Evolutionary conservation across 129 eudicot species (phyloP).

Genomic region (Lactuca sativa): DNA sequence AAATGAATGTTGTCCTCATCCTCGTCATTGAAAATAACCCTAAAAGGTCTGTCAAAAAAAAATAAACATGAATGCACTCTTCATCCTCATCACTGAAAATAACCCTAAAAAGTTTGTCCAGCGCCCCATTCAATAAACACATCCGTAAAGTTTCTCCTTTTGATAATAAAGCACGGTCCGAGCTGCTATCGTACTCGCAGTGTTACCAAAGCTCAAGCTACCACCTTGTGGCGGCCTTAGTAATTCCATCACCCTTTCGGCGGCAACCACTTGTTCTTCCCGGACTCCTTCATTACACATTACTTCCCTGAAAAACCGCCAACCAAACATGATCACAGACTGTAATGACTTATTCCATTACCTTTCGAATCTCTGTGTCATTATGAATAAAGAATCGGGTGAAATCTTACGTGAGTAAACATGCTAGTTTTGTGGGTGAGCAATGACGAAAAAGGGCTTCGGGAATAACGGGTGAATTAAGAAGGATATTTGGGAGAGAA

Average conservation of each 20-base stretch:
- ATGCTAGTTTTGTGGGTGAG: constrained; percentile 67
- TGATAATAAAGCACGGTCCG: constrained; percentile 42
- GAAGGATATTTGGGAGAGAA: constrained; percentile 86
- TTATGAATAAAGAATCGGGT: neutral
- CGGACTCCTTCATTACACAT: constrained; percentile 42
- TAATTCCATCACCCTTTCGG: constrained; percentile 48
- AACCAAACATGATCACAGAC: neutral
- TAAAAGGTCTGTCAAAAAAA: too few species aligned
- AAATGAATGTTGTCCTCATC: too few species aligned
- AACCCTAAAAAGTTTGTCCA: too few species aligned
- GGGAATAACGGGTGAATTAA: constrained; percentile 66
- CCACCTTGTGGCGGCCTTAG: constrained; percentile 35
- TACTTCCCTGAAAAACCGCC: constrained; percentile 46
- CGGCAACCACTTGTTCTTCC: constrained; percentile 48
- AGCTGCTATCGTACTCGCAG: constrained; percentile 64
- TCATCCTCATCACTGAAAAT: too few species aligned
- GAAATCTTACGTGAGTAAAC: constrained; percentile 53
- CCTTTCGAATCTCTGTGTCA: constrained; percentile 2
- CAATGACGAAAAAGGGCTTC: constrained; percentile 81
- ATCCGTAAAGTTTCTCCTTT: constrained; percentile 1
- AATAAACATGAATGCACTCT: too few species aligned
- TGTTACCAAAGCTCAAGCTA: constrained; percentile 19
- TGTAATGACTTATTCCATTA: neutral
- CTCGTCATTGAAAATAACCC: too few species aligned
- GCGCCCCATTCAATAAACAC: neutral